Conservation (phyloP, 768 basidiomycete species). For the Russula abietina region DNA sequence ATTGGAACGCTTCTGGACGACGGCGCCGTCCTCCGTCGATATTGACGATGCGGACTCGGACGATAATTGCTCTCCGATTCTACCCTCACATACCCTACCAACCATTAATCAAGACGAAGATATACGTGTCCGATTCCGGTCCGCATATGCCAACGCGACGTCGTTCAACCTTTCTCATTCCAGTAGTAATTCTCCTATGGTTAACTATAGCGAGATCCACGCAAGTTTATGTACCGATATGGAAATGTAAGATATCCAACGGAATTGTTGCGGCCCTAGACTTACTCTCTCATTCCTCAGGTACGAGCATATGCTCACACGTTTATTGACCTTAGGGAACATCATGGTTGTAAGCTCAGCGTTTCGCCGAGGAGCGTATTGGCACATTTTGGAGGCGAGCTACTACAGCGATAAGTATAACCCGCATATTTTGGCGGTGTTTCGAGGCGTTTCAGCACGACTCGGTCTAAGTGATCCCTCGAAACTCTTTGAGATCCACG, state of each 20-base stretch:
- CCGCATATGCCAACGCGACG: slow-evolving; percentile 51
- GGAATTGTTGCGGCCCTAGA: neutral
- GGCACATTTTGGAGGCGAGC: slow-evolving; percentile 77
- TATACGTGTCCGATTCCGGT: slow-evolving; percentile 77
- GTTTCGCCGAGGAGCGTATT: slow-evolving; percentile 76
- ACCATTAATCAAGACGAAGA: slow-evolving; percentile 62
- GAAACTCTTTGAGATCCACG: slow-evolving; percentile 71
- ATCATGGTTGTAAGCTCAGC: slow-evolving; percentile 73
- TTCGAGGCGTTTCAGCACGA: slow-evolving; percentile 55
- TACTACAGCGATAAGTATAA: slow-evolving; percentile 38
- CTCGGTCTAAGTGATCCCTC: slow-evolving; percentile 59
- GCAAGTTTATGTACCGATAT: slow-evolving; percentile 40
- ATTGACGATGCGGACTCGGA: slow-evolving; percentile 1
- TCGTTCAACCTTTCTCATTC: slow-evolving; percentile 48
- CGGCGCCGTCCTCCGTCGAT: slow-evolving; percentile 12
- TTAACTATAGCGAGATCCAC: slow-evolving; percentile 46
- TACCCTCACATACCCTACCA: slow-evolving; percentile 46
- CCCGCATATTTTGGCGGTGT: slow-evolving; percentile 41
- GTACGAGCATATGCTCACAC: slow-evolving; percentile 70
- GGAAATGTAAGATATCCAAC: slow-evolving; percentile 41
- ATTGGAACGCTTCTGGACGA: slow-evolving; percentile 43
- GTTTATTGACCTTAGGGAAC: slow-evolving; percentile 65
- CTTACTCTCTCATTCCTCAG: slow-evolving; percentile 4
- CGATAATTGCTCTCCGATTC: neutral
- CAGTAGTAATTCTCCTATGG: slow-evolving; percentile 30